phyloP scores from a whole-genome alignment of 2,329 filamentous ascomycete genomes.

The Pseudogymnoascus sp. region DNA sequence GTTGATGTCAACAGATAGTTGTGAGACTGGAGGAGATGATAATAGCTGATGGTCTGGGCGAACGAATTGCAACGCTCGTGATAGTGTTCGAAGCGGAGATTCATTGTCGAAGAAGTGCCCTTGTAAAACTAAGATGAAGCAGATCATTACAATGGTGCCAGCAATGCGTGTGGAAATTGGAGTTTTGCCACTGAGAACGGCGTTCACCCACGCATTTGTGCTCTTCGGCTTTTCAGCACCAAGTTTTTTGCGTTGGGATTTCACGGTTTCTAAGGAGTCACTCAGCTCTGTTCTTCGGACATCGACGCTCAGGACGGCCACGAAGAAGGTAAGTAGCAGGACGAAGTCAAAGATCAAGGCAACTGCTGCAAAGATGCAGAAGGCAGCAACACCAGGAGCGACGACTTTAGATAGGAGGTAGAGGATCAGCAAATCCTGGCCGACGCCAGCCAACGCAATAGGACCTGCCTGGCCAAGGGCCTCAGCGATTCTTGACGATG shows the following conservation, averaged over 20 bases:
- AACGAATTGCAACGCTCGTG: constrained; percentile 26
- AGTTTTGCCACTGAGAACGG: constrained; percentile 53
- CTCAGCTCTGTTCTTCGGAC: constrained; percentile 67
- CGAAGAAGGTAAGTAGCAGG: constrained; percentile 70
- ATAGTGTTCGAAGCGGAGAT: constrained; percentile 32
- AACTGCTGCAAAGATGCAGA: constrained; percentile 67
- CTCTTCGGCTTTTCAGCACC: constrained; percentile 26
- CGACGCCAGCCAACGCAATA: constrained; percentile 56
- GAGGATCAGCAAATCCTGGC: constrained; percentile 61
- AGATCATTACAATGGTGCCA: constrained; percentile 63
- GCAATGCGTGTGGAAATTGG: constrained; percentile 66
- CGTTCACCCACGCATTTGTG: constrained; percentile 47
- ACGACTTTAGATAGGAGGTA: constrained; percentile 57
- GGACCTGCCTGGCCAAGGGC: constrained; percentile 67
- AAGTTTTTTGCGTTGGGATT: constrained; percentile 1
- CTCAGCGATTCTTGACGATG: constrained; percentile 60
- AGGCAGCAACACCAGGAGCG: constrained; percentile 61
- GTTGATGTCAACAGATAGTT: constrained; percentile 53
- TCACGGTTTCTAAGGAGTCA: constrained; percentile 49
- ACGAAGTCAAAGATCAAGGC: constrained; percentile 70
- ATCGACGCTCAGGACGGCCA: constrained; percentile 70
- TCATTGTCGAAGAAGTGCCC: constrained; percentile 67
- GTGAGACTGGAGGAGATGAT: constrained; percentile 24
- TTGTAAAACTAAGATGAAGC: constrained; percentile 64
- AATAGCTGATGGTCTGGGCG: constrained; percentile 9